Evolutionary conservation across 2,329 filamentous ascomycete species (phyloP).

Genomic region (Septoria petroselini): DNA sequence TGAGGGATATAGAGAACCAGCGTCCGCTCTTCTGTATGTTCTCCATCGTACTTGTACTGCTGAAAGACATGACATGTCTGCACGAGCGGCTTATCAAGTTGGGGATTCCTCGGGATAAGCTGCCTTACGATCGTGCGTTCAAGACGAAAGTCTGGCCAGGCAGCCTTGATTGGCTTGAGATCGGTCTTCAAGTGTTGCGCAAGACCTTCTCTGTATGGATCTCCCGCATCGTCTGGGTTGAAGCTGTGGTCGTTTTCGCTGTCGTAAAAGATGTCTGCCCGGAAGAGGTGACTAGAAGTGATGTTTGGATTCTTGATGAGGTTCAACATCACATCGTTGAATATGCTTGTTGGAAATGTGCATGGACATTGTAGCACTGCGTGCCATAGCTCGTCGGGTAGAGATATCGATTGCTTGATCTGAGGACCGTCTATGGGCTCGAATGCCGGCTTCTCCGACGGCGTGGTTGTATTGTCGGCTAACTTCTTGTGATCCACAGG

Average conservation of each 20-base stretch:
- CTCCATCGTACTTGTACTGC: slow-evolving; percentile 27
- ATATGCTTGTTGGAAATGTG: slow-evolving; percentile 61
- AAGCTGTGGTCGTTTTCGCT: slow-evolving; percentile 42
- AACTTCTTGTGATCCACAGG: background rate
- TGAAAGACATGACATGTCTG: slow-evolving; percentile 75
- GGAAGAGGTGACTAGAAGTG: slow-evolving; percentile 73
- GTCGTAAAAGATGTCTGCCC: slow-evolving; percentile 69
- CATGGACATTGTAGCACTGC: slow-evolving; percentile 44
- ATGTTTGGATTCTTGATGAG: slow-evolving; percentile 75
- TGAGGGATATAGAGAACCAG: slow-evolving; percentile 80
- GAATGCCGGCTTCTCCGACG: slow-evolving; percentile 24
- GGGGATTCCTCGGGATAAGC: slow-evolving; percentile 77
- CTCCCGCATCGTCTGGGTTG: background rate
- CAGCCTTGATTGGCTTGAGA: slow-evolving; percentile 29
- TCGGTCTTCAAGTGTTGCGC: slow-evolving; percentile 48
- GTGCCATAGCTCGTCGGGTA: slow-evolving; percentile 33
- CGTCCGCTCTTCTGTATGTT: slow-evolving; percentile 39
- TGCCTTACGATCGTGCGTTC: slow-evolving; percentile 68
- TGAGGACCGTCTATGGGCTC: slow-evolving; percentile 37
- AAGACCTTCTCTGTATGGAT: slow-evolving; percentile 9
- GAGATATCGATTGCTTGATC: slow-evolving; percentile 16
- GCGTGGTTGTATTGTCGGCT: background rate
- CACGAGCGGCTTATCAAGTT: slow-evolving; percentile 69
- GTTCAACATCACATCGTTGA: slow-evolving; percentile 67
- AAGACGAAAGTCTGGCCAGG: slow-evolving; percentile 41